phyloP scores from a whole-genome alignment of 192 early-diverging fungal genomes.

The Backusella luteola region DNA sequence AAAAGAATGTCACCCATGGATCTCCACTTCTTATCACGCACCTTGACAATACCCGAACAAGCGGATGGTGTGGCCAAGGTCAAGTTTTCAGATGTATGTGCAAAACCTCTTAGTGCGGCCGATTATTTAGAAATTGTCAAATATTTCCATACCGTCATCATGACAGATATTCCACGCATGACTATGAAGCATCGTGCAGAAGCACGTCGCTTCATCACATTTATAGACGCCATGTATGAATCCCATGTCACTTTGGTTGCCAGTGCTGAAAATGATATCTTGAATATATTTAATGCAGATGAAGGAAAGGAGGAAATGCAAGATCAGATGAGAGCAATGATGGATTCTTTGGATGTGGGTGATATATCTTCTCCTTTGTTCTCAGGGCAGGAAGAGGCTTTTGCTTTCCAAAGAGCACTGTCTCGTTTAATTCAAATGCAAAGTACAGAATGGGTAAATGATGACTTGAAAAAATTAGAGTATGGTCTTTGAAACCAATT shows the following conservation, averaged over 20 bases:
- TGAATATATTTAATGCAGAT: constrained; percentile 71
- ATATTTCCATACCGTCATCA: constrained; percentile 70
- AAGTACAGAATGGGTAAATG: constrained; percentile 64
- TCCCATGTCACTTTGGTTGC: constrained; percentile 69
- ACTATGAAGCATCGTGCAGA: constrained; percentile 75
- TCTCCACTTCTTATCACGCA: constrained; percentile 76
- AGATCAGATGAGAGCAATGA: constrained; percentile 53
- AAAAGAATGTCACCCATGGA: constrained; percentile 37
- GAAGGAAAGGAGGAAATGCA: constrained; percentile 42
- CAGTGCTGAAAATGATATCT: constrained; percentile 65
- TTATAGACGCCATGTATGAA: constrained; percentile 94
- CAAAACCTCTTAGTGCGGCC: constrained; percentile 68
- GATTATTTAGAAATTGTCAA: constrained; percentile 88
- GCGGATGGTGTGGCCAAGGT: constrained; percentile 69
- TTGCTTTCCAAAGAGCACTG: constrained; percentile 93
- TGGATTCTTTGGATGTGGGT: constrained; percentile 55
- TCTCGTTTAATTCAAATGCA: constrained; percentile 95
- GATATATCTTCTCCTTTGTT: constrained; percentile 62
- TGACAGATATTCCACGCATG: constrained; percentile 79
- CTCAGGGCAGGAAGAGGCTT: constrained; percentile 89
- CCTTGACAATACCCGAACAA: constrained; percentile 63
- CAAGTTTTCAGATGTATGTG: constrained; percentile 80
- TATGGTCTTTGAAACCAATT: neutral
- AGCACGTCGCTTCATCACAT: constrained; percentile 89
- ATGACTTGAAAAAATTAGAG: constrained; percentile 5